Evolutionary conservation across 768 basidiomycete species (phyloP), one percentile per base, ranked within the genome.

Genomic region (Agaricus blazei): DNA sequence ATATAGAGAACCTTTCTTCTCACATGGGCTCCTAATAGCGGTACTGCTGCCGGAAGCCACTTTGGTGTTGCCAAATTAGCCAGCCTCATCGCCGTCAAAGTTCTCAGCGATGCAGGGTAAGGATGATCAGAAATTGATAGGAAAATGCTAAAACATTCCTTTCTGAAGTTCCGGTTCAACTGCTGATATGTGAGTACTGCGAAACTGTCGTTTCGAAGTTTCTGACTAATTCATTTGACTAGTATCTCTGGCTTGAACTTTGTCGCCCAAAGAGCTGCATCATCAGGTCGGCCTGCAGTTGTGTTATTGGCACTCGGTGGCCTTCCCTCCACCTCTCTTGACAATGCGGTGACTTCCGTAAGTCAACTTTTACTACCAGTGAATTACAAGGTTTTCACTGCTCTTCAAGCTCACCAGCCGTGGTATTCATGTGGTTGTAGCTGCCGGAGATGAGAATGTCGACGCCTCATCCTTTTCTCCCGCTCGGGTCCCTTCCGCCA

Each of bases 1-100:
- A 14, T 9, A 34, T 19, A 19, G 19, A 2, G 24, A 14, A 48
- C 3, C 23, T 26, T 15, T 19, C 9, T 31, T 43, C 23, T 34
- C 47, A 52, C 12, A n/a, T 15, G 14, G 19, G 24, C 24, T 4
- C 14, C 14, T 29, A 26, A 0, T n/a, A 65, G 65, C 24, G 66
- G 64, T 7, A 67, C 62, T 14, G 66, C 63, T 36, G 66, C 63
- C 12, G 66, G 66, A 1, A 63, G 45, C 34, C 63, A 59, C 24
- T 67, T 50, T 43, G 66, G 66, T 58, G 62, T 67, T 36, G 64
- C 60, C 3, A 67, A 72, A 60, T 58, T 52, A 31, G 72, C 70
- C 0, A 65, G 60, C 53, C 59, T 75, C 58, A 62, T 76, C 56
- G 72, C 74, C 8, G 73, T 76, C 49, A 76, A 75, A 58, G 75